Base-by-base conservation (phyloP, 768 basidiomycete species). In the Termitomyces heimii region DNA sequence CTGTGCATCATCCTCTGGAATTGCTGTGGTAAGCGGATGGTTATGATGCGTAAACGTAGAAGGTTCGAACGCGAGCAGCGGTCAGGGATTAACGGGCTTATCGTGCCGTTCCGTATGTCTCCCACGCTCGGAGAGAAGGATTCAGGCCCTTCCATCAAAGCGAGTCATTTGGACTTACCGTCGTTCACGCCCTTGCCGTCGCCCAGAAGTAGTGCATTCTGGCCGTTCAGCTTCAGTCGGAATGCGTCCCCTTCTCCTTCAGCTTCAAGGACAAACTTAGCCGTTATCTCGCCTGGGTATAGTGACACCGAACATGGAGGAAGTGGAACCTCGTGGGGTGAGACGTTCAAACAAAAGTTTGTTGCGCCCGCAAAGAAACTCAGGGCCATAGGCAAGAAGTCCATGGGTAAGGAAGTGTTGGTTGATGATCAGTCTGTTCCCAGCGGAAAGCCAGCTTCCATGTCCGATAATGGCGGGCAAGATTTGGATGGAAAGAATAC, bases 1-100 rank as follows among this genome's bases (percentile, higher is more conserved):
- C 66, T 92, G 29, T 66, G 66, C 56, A 72, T 92, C 64, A 73
- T 94, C 43, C 73, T 88, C 49, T 92, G 88, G 88, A 81, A 91
- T 66, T 79, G 87, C 4, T 85, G 82, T 66, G 83, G 78, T 28
- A 77, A 72, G 42, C 66, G 67, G 8, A 73, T 72, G 69, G 57
- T 81, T 29, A 81, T 84, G 65, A 71, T 68, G 35, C 75, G 77
- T 60, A 75, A 71, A 63, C 77, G 75, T 55, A 72, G 74, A 62
- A 77, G 69, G 66, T 87, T 81, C 76, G 71, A 76, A 64, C 70
- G 65, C 50, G 79, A 82, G 62, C 82, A 84, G 65, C 75, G 80
- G 50, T 70, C 70, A 0, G 80, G 75, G 29, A 70, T 82, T 29
- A 75, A 80, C 52, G 78, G 71, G 28, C 69, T 82, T 35, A 68